These are phyloP conservation scores for Penicillium sp. DNA, from an alignment of 2,329 filamentous ascomycete species.

Conservation along the genomic window DNA sequence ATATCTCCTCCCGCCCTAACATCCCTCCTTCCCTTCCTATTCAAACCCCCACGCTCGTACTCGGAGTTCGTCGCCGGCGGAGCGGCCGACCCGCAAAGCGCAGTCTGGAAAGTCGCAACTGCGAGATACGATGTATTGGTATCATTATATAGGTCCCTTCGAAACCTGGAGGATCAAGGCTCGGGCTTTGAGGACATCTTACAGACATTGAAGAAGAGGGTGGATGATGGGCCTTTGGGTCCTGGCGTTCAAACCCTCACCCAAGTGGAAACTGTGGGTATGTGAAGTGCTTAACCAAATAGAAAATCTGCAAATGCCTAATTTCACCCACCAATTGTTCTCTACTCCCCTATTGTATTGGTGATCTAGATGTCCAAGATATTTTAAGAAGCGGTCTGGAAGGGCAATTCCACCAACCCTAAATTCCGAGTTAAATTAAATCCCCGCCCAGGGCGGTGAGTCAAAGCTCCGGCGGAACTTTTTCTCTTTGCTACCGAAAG, in stretches of 20 bases:
- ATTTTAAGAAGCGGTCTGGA: conserved; percentile 6
- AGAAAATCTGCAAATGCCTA: not conserved
- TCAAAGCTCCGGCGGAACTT: conserved; percentile 25
- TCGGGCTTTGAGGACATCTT: conserved; percentile 47
- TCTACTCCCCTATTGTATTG: not conserved
- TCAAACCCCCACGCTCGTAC: conserved; percentile 62
- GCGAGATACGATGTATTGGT: conserved; percentile 63
- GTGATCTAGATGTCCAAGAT: not conserved
- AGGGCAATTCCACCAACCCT: conserved; percentile 21
- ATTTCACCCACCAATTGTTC: not conserved
- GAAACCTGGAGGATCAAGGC: conserved; percentile 37
- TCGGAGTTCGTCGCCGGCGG: conserved; percentile 63
- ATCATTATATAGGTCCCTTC: conserved; percentile 52
- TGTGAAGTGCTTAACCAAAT: conserved; percentile 28
- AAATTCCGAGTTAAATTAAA: conserved; percentile 8
- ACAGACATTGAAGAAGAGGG: conserved; percentile 44
- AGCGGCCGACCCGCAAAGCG: conserved; percentile 60
- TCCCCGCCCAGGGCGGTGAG: conserved; percentile 31
- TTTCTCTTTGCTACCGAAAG: conserved; percentile 23
- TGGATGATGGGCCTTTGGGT: conserved; percentile 50
- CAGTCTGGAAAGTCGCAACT: conserved; percentile 61
- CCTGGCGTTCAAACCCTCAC: conserved; percentile 36
- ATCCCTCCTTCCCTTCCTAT: conserved; percentile 60
- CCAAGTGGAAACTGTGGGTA: conserved; percentile 42
- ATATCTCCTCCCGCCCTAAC: conserved; percentile 57